Evolutionary conservation across 2,329 filamentous ascomycete genomes (phyloP), one percentile per base, ranked within the genome.

Genomic region (Elsinoe fawcettii): DNA sequence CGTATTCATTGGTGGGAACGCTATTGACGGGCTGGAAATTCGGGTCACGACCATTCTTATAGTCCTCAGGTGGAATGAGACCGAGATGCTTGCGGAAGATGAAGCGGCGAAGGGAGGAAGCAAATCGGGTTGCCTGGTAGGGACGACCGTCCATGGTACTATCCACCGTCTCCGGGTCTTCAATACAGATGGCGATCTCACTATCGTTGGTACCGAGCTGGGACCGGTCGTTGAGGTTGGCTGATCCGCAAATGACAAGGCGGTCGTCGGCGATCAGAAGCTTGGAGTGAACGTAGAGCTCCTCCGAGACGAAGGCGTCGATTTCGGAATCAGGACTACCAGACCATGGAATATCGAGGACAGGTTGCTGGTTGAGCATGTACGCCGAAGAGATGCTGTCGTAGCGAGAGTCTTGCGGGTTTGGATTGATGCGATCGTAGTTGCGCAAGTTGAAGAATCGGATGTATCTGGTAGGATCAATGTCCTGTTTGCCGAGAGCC

Each of bases 31-130:
- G 81, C 60, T 80, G 73, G 63, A 74, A 83, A 67, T 84, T 84
- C 23, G 75, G 71, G 53, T 82, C 74, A 5, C 30, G 39, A 11
- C 79, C 79, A 5, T 69, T 73, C 57, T 90, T 81, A 59, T 86
- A 77, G 16, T 84, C 76, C 68, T 96, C 90, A 0, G 87, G 80
- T 3, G 80, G 85, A 8, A 96, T 77, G 7, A 96, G 79, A 43
- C 92, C 92, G 1, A 96, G 80, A 68, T 96, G 92, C 74, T 96
- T 95, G 63, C 91, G 84, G 83, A 89, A 96, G 61, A 96, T 82
- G 68, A 90, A 84, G 34, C 91, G 83, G 20, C 92, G 87, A 9
- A 96, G 84, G 1, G 86, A 88, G 4, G 88, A 77, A 1, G 90
- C 90, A 66, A 92, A 91, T 58, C 81, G 80, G 7, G 84, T 85